Evolutionary conservation across 192 early-diverging fungal species (phyloP), one percentile per base, ranked within the genome.

Genomic region (Diversispora epigaea): DNA sequence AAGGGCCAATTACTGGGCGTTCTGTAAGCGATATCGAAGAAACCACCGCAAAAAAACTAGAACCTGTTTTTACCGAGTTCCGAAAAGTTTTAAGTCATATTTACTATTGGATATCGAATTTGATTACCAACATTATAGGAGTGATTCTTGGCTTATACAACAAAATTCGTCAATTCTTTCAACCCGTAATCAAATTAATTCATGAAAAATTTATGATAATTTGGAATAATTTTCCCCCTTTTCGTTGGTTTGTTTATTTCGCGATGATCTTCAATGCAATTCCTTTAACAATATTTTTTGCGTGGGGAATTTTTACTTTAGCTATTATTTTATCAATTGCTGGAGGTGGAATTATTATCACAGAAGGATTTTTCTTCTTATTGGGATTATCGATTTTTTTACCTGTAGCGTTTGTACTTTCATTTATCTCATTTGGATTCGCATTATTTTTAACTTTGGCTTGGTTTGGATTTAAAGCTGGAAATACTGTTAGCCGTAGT

Each of bases 331-430:
- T 71, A 3, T 39, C 47, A 11, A 11, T 71, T 10, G 69, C 69
- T 21, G 69, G 69, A 8, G 17, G 56, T 57, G 69, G 54, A 21
- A 71, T 71, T 41, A 9, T n/a, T 14, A 44, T 55, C n/a, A 39
- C 69, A 2, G 39, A 71, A 43, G 25, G 47, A 17, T 40, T 54
- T 21, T 43, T 54, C 40, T 9, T 41, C n/a, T 21, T 49, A 3
- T 10, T 54, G 6, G 69, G 69, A 11, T 19, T 49, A 3, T 15
- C 15, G 7, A 55, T 71, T 39, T 71, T 54, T 39, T 39, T 71
- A 11, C 69, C 69, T n/a, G 55, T 71, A 4, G 54, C 32, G 12
- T 10, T 22, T 10, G 39, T 71, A 7, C 49, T 71, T 10, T 19
- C 17, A 7, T 17, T 71, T 12, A 7, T 71, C 6, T 52, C 69